Evolutionary conservation across 495 filamentous ascomycete genomes (phyloP), one percentile per base, ranked within the genome.

Genomic region (Penicillium cinerascens): DNA sequence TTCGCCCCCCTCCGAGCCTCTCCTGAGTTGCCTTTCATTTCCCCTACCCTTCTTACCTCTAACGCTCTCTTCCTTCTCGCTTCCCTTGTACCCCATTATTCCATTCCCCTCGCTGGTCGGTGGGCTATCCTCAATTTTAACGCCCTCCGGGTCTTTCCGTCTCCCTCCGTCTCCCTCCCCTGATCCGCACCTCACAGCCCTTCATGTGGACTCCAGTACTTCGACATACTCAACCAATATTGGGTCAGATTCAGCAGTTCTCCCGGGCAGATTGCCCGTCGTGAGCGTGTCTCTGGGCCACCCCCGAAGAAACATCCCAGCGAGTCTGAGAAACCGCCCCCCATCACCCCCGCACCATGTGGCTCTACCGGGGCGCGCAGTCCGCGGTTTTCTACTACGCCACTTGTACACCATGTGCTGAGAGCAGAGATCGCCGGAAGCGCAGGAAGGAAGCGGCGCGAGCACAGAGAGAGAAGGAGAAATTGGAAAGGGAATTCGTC

Each of bases 361-460:
- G 78, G 78, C 70, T 81, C 61, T 80, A 70, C 60, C 71, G 78
- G 21, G 78, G 78, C 44, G 74, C 67, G 45, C 91, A 93, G 72
- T 95, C 90, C 15, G 89, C 87, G 51, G 72, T 92, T 65, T 95
- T 95, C 72, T 95, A 92, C 76, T 82, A 92, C 58, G 78, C 84
- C 50, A 87, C 88, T 44, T 95, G 90, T 69, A 84, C 87, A 26
- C 89, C 90, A 61, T 96, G 90, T 71, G 74, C 82, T 47, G 79
- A 84, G 47, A 71, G 82, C 51, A 71, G 72, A 22, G 76, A 86
- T 48, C 83, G 79, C 42, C 79, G 84, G 37, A 85, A 84, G 65
- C 76, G 84, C 47, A 82, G 79, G 64, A 79, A 85, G 59, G 79
- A 88, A 55, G 85, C 85, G 42, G 81, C 79, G 51, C 67, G 73